phyloP scores from a whole-genome alignment of 257 asterid genomes.

The Dorcoceras hygrometricum region DNA sequence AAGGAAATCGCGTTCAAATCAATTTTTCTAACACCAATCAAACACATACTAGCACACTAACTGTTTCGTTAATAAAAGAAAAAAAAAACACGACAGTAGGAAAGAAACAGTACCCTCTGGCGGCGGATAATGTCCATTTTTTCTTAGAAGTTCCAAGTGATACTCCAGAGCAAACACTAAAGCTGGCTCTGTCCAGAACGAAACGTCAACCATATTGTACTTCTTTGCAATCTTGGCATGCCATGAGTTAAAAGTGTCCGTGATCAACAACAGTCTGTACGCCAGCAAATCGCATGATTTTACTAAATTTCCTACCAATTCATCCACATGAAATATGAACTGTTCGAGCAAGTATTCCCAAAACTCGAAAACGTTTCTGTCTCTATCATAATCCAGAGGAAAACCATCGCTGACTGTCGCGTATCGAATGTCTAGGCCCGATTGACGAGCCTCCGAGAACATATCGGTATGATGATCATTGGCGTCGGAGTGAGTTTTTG shows the following conservation, averaged over 20 bases:
- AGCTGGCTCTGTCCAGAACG: constrained; percentile 36
- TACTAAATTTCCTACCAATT: constrained; percentile 29
- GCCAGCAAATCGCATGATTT: constrained; percentile 17
- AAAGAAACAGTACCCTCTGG: constrained; percentile 22
- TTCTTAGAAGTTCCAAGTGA: constrained; percentile 29
- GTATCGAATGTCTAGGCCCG: constrained; percentile 49
- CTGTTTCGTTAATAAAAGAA: not conserved
- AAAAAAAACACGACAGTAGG: not conserved
- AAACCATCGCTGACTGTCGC: constrained; percentile 41
- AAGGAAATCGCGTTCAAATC: no score
- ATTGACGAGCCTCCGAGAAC: constrained; percentile 34
- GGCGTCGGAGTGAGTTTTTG: constrained; percentile 27
- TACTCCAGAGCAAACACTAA: constrained; percentile 32
- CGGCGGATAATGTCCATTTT: constrained; percentile 32
- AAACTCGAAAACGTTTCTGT: constrained; percentile 29
- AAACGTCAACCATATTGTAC: constrained; percentile 34
- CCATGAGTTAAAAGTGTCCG: constrained; percentile 41
- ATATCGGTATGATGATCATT: constrained; percentile 7
- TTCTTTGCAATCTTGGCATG: constrained; percentile 31
- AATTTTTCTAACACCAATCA: no score
- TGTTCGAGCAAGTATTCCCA: constrained; percentile 31
- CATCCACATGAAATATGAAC: constrained; percentile 33
- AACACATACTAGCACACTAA: not conserved
- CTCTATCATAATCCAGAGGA: constrained; percentile 38
- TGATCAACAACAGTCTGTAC: constrained; percentile 30